Percentiles rank a stretch among this genome's conserved stretches.
phyloP scores from a whole-genome alignment of 2,329 filamentous ascomycete genomes.

The Cladosporium austrohemisphaericum region DNA sequence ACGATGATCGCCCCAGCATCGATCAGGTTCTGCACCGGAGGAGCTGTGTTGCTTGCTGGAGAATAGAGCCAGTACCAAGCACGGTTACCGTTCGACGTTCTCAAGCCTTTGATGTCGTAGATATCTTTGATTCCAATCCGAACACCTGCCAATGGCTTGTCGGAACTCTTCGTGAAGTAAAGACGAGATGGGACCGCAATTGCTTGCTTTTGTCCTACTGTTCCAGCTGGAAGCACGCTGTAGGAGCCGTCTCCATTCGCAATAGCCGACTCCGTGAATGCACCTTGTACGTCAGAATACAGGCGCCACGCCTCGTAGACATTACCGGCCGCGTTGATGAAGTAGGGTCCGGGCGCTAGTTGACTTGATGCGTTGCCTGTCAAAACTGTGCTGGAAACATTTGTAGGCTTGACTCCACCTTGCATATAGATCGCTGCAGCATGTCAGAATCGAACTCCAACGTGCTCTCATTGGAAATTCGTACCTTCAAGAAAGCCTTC shows the following conservation, averaged over 20 bases:
- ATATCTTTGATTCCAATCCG: conserved; percentile 61
- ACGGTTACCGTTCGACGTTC: conserved; percentile 53
- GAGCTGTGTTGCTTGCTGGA: conserved; percentile 42
- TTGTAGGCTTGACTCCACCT: neutral
- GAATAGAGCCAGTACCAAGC: conserved; percentile 54
- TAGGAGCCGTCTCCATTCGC: conserved; percentile 36
- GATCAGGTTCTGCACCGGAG: conserved; percentile 46
- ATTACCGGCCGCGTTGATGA: conserved; percentile 41
- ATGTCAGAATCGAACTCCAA: neutral
- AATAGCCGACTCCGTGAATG: conserved; percentile 38
- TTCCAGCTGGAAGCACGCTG: conserved; percentile 39
- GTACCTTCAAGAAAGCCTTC: conserved; percentile 4
- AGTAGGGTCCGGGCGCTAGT: conserved; percentile 47
- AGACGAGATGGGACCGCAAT: conserved; percentile 56
- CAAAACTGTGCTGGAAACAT: neutral
- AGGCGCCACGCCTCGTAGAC: conserved; percentile 46
- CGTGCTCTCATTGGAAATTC: no score
- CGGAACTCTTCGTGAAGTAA: conserved; percentile 49
- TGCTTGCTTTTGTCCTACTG: conserved; percentile 38
- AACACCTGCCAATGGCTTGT: conserved; percentile 56
- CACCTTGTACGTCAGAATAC: conserved; percentile 45
- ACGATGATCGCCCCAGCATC: conserved; percentile 53
- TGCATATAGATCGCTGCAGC: neutral
- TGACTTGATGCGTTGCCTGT: neutral
- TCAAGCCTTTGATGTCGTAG: conserved; percentile 53